These are phyloP conservation scores for Oldenlandia corymbosa DNA, from an alignment of 257 asterid genomes.

Conservation along the genomic window DNA sequence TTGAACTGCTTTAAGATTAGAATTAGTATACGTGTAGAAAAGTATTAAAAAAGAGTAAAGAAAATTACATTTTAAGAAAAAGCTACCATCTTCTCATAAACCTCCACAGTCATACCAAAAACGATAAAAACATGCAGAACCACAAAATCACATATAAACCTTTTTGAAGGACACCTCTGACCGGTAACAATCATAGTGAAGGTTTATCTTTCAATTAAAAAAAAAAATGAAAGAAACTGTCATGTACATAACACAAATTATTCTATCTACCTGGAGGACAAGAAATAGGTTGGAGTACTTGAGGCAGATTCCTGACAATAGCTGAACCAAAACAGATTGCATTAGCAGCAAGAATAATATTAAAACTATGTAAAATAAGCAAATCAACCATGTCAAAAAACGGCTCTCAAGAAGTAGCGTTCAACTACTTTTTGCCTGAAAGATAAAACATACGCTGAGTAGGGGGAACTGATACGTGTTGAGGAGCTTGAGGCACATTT, in stretches of 20 bases:
- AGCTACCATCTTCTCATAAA: neutral
- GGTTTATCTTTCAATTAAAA: neutral
- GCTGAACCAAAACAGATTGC: constrained; percentile 28
- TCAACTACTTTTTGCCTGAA: neutral
- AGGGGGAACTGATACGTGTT: constrained; percentile 31
- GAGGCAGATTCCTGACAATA: constrained; percentile 40
- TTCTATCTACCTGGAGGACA: constrained; percentile 46
- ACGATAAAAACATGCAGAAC: neutral
- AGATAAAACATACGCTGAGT: neutral
- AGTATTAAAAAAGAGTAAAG: neutral
- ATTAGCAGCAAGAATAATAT: neutral
- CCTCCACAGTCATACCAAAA: neutral
- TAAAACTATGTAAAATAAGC: neutral
- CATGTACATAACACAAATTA: neutral
- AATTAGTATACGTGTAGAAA: neutral
- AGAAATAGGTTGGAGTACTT: constrained; percentile 47
- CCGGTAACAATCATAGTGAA: neutral
- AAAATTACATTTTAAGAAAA: neutral
- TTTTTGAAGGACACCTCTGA: neutral
- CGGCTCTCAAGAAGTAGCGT: too few relatives aligned
- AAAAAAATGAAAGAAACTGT: neutral
- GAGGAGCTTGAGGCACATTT: constrained; percentile 45
- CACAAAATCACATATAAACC: neutral
- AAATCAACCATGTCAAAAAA: neutral
- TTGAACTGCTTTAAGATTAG: constrained; percentile 32